These are phyloP conservation scores for Cordyceps fumosorosea DNA, from an alignment of 2,329 filamentous ascomycete species.

Conservation along the genomic window DNA sequence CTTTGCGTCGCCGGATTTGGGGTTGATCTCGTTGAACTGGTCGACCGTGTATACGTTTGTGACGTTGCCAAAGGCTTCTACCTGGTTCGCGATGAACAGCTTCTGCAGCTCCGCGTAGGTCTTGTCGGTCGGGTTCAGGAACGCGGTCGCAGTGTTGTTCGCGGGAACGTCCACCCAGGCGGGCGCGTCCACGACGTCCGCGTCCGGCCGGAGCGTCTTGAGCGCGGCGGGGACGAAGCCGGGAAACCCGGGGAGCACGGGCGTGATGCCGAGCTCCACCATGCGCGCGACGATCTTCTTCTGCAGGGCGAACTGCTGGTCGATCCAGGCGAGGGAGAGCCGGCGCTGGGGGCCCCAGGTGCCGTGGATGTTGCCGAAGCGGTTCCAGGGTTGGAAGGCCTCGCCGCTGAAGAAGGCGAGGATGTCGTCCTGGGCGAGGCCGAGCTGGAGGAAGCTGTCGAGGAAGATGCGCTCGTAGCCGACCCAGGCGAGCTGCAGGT, in stretches of 20 bases:
- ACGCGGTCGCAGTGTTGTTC: constrained; percentile 38
- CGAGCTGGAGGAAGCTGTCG: constrained; percentile 39
- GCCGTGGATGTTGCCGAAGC: constrained; percentile 25
- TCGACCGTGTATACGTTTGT: constrained; percentile 43
- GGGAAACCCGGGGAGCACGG: constrained; percentile 42
- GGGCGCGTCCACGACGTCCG: constrained; percentile 34
- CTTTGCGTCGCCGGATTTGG: neutral
- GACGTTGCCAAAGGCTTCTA: constrained; percentile 39
- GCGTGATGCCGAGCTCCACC: constrained; percentile 46
- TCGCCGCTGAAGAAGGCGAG: neutral
- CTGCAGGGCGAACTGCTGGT: constrained; percentile 40
- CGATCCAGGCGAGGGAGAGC: constrained; percentile 38
- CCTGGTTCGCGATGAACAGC: constrained; percentile 39
- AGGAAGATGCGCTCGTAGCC: constrained; percentile 44
- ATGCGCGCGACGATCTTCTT: constrained; percentile 42
- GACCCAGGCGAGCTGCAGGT: constrained; percentile 45
- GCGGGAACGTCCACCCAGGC: constrained; percentile 11
- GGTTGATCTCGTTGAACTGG: constrained; percentile 44
- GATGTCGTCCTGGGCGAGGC: constrained; percentile 25
- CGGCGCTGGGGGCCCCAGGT: constrained; percentile 35
- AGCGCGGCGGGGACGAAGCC: constrained; percentile 41
- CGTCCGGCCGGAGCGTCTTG: constrained; percentile 32
- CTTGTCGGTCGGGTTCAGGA: constrained; percentile 39
- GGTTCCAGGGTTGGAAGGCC: constrained; percentile 1
- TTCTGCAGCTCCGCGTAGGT: constrained; percentile 36